Evolutionary conservation across 345 rosid species (phyloP).

Genomic region (Kernera saxatilis): DNA sequence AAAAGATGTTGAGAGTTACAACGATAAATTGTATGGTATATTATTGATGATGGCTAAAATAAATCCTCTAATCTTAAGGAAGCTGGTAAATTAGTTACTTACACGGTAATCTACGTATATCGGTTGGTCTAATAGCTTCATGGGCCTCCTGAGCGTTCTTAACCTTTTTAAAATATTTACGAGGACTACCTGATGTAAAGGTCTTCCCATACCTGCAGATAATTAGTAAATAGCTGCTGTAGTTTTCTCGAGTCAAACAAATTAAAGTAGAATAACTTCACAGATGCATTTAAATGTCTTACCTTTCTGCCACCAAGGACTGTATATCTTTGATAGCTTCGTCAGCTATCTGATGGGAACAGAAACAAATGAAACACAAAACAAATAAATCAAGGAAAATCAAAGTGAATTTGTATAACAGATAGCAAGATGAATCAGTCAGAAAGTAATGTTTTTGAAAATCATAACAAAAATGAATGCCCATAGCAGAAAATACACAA

Average conservation of each 20-base stretch:
- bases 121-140: slow-evolving; percentile 98
- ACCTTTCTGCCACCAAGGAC: slow-evolving; percentile 72
- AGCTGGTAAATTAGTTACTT: slow-evolving; percentile 25
- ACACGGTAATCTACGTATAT: slow-evolving; percentile 78
- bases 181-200: slow-evolving; percentile 51
- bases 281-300: slow-evolving; percentile 11
- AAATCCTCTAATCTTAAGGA: slow-evolving; percentile 3
- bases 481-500: slow-evolving; percentile 11
- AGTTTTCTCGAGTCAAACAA: slow-evolving; percentile 1
- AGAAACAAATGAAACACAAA: slow-evolving; percentile 15
- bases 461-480: not conserved
- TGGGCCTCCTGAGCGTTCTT: slow-evolving; percentile 99
- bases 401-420: not conserved
- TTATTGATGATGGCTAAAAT: not conserved
- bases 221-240: slow-evolving; percentile 1
- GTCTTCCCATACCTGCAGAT: slow-evolving; percentile 66
- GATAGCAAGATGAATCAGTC: slow-evolving; percentile 9
- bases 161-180: slow-evolving; percentile 85
- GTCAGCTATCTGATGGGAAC: slow-evolving; percentile 60
- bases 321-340: slow-evolving; percentile 79
- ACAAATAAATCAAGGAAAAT: slow-evolving; percentile 1
- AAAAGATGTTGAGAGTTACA: slow-evolving; percentile 14
- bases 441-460: not conserved
- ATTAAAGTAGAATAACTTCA: slow-evolving; percentile 3
- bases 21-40: not conserved